Conservation (phyloP, 2,329 filamentous ascomycete genomes). For the Ophiocordyceps camponoti-rufipedis region DNA sequence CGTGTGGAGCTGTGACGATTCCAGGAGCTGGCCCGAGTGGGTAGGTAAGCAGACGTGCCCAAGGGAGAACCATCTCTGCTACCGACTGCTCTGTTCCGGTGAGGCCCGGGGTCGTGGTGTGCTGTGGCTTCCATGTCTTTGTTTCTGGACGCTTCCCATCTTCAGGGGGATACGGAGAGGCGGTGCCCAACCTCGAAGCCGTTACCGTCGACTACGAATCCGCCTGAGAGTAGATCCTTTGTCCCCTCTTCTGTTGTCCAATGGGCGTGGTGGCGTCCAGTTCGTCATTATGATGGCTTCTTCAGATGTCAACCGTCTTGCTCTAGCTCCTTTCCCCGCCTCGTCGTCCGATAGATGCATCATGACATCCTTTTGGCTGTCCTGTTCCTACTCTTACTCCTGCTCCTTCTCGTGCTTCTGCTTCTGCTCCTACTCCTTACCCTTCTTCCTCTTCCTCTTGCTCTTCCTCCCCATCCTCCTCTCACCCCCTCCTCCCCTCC, state of each 20-base stretch:
- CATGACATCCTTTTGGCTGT: too few species aligned
- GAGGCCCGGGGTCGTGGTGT: constrained; percentile 16
- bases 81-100: constrained; percentile 10
- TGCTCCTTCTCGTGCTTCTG: too few species aligned
- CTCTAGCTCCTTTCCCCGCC: background rate
- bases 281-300: background rate
- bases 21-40: background rate
- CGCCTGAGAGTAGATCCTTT: too few species aligned
- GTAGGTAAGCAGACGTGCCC: too few species aligned
- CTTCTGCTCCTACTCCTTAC: too few species aligned
- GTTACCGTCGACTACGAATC: too few species aligned
- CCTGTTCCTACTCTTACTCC: too few species aligned
- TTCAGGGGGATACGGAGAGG: too few species aligned
- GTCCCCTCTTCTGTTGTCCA: background rate
- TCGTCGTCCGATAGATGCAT: too few species aligned
- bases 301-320: background rate
- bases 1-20: constrained; percentile 15
- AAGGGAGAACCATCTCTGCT: background rate
- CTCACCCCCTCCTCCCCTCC: too few species aligned
- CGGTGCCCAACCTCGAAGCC: too few species aligned
- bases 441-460: too few species aligned
- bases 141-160: background rate
- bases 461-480: background rate
- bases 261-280: background rate
- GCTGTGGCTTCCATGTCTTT: constrained; percentile 1